Conservation (phyloP, 768 basidiomycete species). For the Pulveroboletus sp. region DNA sequence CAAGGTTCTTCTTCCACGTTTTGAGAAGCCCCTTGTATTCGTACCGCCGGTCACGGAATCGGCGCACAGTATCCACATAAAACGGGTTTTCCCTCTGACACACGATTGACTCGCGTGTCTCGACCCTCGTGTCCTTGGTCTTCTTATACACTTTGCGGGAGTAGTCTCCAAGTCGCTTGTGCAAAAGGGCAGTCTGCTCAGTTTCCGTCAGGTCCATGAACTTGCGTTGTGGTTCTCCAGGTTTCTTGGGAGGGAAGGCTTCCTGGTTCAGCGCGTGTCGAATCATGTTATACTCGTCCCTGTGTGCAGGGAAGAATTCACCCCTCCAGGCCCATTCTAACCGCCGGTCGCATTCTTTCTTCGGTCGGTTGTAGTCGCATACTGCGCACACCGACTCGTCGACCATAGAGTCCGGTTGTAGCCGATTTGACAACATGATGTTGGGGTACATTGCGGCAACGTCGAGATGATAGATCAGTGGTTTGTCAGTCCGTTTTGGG, state of each 20-base stretch:
- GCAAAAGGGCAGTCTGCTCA: constrained; percentile 89
- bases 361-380: constrained; percentile 96
- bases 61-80: constrained; percentile 97
- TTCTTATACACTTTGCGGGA: constrained; percentile 99
- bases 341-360: constrained; percentile 90
- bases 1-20: constrained; percentile 99
- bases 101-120: constrained; percentile 90
- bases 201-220: constrained; percentile 80
- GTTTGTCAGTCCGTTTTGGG: constrained; percentile 84
- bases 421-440: constrained; percentile 99
- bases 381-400: constrained; percentile 96
- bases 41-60: constrained; percentile 96
- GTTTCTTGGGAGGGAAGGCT: constrained; percentile 77
- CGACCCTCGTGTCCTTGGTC: constrained; percentile 95
- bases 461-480: constrained; percentile 97
- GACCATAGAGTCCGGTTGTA: constrained; percentile 97
- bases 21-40: constrained; percentile 99
- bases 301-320: constrained; percentile 94
- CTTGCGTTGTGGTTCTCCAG: constrained; percentile 69
- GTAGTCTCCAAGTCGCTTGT: constrained; percentile 97
- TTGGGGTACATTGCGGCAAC: constrained; percentile 99
- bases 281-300: constrained; percentile 99
- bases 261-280: constrained; percentile 95
- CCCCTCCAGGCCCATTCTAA: constrained; percentile 99
- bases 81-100: constrained; percentile 98